Percentiles rank a stretch among this genome's conserved stretches.
Evolutionary conservation across 169 alveolate genomes (phyloP).

Genomic region (Eimeria necatrix): DNA sequence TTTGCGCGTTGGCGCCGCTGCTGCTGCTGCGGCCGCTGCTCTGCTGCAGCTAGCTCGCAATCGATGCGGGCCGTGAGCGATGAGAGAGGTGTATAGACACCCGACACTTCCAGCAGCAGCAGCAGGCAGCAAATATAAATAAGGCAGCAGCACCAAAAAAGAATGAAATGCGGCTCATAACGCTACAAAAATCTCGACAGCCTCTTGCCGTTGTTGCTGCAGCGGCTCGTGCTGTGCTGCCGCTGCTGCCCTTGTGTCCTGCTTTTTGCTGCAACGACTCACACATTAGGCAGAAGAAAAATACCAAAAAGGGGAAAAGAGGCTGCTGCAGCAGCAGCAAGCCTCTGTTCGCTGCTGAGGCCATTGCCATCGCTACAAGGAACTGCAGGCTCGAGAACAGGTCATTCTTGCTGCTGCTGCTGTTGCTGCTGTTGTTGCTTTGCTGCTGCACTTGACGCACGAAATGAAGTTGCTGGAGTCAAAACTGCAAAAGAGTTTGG

Average conservation of each 20-base stretch:
- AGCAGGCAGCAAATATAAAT: background rate
- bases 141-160: background rate
- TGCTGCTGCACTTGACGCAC: background rate
- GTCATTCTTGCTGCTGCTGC: conserved; percentile 39
- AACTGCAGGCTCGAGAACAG: background rate
- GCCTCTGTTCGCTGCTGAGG: conserved; percentile 31
- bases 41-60: background rate
- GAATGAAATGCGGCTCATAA: background rate
- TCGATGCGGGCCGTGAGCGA: background rate
- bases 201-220: background rate
- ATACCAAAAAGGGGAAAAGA: background rate
- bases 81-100: background rate
- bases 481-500: background rate
- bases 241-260: background rate
- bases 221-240: background rate
- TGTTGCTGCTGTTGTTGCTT: conserved; percentile 35
- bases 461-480: background rate
- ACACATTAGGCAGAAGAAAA: background rate
- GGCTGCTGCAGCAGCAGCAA: conserved; percentile 23
- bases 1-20: background rate
- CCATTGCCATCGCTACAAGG: background rate
- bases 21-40: background rate
- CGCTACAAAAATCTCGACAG: background rate
- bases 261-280: conserved; percentile 8
- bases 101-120: background rate